Evolutionary conservation across 305 asterid genomes (phyloP).

Genomic region (Nicotiana rustica): DNA sequence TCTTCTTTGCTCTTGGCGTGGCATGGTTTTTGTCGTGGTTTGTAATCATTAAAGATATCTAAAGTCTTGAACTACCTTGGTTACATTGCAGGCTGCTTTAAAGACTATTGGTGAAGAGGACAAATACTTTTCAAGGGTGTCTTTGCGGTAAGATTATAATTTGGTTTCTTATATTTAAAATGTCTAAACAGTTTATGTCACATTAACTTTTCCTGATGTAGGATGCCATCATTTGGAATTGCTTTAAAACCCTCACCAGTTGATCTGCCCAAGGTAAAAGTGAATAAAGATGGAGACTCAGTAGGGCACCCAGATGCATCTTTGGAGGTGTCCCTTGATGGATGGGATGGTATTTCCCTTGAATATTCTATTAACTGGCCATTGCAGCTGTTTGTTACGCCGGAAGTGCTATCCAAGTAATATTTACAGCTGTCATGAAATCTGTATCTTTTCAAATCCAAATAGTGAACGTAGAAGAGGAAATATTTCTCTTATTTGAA

Average conservation of each 20-base stretch:
- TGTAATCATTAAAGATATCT: background rate
- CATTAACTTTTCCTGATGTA: constrained; percentile 44
- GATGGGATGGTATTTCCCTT: constrained; percentile 97
- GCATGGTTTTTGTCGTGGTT: constrained; percentile 8
- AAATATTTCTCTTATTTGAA: constrained; percentile 9
- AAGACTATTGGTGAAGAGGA: constrained; percentile 98
- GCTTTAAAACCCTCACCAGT: constrained; percentile 67
- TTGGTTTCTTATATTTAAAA: constrained; percentile 35
- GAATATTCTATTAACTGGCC: constrained; percentile 99
- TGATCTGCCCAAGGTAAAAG: constrained; percentile 74
- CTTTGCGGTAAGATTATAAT: constrained; percentile 66
- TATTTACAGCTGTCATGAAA: constrained; percentile 34
- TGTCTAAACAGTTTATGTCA: constrained; percentile 19
- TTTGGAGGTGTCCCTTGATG: constrained; percentile 76
- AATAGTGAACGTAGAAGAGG: constrained; percentile 22
- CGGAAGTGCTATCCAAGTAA: constrained; percentile 95
- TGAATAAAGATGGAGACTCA: constrained; percentile 67
- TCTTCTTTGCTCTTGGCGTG: constrained; percentile 26
- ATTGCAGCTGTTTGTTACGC: constrained; percentile 88
- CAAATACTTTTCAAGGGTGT: constrained; percentile 83
- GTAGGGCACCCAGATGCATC: constrained; percentile 65
- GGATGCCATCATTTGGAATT: constrained; percentile 77
- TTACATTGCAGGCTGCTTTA: constrained; percentile 77
- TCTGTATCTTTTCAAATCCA: background rate
- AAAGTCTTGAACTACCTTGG: constrained; percentile 33